Evolutionary conservation across 2,329 filamentous ascomycete genomes (phyloP).

Genomic region (Colletotrichum incanum): DNA sequence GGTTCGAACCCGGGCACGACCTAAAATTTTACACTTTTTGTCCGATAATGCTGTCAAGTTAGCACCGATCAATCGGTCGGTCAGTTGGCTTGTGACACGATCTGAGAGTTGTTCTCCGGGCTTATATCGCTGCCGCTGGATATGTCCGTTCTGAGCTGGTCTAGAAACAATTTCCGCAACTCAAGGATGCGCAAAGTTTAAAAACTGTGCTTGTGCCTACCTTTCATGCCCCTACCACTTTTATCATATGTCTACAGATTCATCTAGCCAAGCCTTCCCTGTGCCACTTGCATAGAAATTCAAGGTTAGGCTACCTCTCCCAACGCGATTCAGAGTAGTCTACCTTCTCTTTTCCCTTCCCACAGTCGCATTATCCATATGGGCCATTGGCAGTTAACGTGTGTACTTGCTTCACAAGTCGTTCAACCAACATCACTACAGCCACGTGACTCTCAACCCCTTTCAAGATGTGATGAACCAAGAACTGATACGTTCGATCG

Average conservation of each 20-base stretch:
- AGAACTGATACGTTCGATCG: slow-evolving; percentile 25
- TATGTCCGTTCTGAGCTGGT: not conserved
- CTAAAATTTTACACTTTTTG: not conserved
- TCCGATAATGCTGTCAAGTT: not conserved
- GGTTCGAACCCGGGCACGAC: slow-evolving; percentile 43
- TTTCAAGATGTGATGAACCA: not conserved
- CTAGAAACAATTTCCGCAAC: not conserved
- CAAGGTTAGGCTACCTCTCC: not conserved
- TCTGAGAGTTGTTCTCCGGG: not conserved
- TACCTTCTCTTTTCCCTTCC: not conserved
- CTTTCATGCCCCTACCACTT: too few relatives aligned
- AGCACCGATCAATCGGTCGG: not conserved
- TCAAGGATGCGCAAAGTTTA: not conserved
- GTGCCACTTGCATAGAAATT: not conserved
- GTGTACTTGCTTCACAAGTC: not conserved
- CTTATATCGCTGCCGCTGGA: not conserved
- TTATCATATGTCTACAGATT: not conserved
- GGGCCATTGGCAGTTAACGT: not conserved
- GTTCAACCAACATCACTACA: not conserved
- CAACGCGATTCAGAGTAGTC: not conserved
- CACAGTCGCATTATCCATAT: not conserved
- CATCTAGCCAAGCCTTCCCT: not conserved
- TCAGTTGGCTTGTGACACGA: not conserved
- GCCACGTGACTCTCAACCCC: too few relatives aligned
- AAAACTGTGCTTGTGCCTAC: not conserved